Conservation (phyloP, 257 asterid species). For the Solanum corneliomulleri region DNA sequence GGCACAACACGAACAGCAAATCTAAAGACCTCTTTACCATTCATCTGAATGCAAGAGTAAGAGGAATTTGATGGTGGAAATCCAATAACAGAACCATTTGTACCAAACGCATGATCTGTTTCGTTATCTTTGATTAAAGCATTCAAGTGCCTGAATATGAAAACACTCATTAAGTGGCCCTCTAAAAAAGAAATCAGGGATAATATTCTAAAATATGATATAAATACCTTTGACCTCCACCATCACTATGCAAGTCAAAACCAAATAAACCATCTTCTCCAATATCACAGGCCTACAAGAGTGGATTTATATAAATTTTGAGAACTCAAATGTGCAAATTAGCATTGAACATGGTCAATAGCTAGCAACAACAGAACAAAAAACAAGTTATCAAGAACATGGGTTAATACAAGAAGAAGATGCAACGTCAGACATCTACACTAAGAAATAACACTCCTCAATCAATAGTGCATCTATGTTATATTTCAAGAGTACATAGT, state of each 20-base stretch:
- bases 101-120: conserved; percentile 25
- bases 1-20: conserved; percentile 92
- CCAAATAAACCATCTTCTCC: conserved; percentile 68
- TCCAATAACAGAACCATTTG: conserved; percentile 61
- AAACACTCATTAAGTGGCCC: not conserved
- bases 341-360: not conserved
- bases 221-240: conserved; percentile 65
- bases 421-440: not conserved
- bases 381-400: not conserved
- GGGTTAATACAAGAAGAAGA: not conserved
- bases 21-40: conserved; percentile 97
- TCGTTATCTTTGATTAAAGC: conserved; percentile 51
- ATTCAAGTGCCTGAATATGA: conserved; percentile 45
- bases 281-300: conserved; percentile 59
- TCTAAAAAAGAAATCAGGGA: not conserved
- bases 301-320: not conserved
- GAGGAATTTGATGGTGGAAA: conserved; percentile 48
- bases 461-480: not conserved
- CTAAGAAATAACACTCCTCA: not conserved
- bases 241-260: conserved; percentile 80
- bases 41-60: conserved; percentile 85
- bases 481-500: not conserved
- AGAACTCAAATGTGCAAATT: not conserved
- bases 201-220: not conserved
- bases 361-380: not conserved